Percentiles rank a stretch among this genome's conserved stretches.
These are phyloP conservation scores for Nymphaea thermarum DNA, from an alignment of 164 flowering plant genomes.

Conservation along the genomic window DNA sequence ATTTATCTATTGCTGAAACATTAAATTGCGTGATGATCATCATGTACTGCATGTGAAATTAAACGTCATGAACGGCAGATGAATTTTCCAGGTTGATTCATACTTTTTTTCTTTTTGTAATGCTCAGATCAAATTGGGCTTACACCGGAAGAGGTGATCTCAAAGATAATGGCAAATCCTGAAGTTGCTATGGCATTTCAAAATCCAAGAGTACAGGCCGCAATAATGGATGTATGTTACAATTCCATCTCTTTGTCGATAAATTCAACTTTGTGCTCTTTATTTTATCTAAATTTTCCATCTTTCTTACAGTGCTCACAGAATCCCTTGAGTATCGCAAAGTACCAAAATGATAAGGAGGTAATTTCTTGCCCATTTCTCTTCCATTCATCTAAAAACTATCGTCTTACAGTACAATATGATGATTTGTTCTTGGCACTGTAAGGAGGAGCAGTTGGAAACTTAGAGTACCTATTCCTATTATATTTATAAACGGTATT, in stretches of 20 bases:
- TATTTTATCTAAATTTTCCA: conserved; percentile 5
- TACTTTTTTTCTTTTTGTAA: background rate
- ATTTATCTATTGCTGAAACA: background rate
- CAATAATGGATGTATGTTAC: conserved; percentile 86
- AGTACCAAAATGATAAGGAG: conserved; percentile 97
- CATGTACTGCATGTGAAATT: background rate
- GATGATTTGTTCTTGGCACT: too few species aligned
- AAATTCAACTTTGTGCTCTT: background rate
- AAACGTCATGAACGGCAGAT: background rate
- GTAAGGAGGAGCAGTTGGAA: too few species aligned
- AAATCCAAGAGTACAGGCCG: conserved; percentile 94
- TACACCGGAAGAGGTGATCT: conserved; percentile 86
- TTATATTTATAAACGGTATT: too few species aligned
- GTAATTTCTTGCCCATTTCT: conserved; percentile 16
- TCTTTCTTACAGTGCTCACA: conserved; percentile 74
- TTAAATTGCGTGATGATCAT: background rate
- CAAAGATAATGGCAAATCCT: conserved; percentile 95
- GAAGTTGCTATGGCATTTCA: conserved; percentile 96
- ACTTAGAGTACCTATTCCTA: too few species aligned
- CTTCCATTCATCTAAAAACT: too few species aligned
- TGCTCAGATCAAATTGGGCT: conserved; percentile 87
- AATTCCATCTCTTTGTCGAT: background rate
- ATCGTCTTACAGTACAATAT: too few species aligned
- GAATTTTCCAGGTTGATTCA: background rate
- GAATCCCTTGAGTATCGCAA: conserved; percentile 71